phyloP scores from a whole-genome alignment of 148 eudicot species.

The Rhododendron simsii region DNA sequence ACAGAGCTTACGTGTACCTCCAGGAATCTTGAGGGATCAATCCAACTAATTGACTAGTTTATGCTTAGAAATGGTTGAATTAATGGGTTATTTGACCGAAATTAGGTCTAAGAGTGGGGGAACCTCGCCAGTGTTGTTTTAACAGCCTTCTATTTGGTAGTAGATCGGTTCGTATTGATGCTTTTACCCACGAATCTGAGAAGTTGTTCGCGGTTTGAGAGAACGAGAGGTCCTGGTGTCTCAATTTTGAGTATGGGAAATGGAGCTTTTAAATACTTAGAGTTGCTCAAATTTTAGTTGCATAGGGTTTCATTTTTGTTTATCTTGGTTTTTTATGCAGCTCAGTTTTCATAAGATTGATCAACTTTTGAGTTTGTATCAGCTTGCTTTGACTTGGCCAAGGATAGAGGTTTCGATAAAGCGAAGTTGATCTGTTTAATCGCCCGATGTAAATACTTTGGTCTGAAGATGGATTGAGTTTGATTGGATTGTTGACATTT shows the following conservation, averaged over 20 bases:
- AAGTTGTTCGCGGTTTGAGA: neutral
- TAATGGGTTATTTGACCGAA: neutral
- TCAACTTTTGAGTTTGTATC: neutral
- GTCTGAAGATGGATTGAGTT: neutral
- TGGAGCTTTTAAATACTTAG: neutral
- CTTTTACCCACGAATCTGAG: neutral
- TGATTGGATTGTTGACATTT: neutral
- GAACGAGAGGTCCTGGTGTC: neutral
- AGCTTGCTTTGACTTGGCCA: neutral
- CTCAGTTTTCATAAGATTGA: neutral
- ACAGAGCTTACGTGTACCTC: neutral
- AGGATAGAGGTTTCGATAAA: neutral
- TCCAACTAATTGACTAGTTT: neutral
- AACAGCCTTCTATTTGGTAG: neutral
- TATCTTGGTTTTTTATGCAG: neutral
- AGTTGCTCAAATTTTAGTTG: neutral
- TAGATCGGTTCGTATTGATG: neutral
- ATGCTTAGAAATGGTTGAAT: neutral
- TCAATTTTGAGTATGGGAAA: neutral
- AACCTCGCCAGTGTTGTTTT: neutral
- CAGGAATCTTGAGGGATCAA: too few relatives aligned
- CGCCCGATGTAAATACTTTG: neutral
- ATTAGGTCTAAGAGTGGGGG: neutral
- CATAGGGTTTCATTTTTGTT: neutral
- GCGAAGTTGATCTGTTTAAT: neutral